These are phyloP conservation scores for Lachancea lanzarotensis DNA, from an alignment of 805 yeast species.

Conservation along the genomic window DNA sequence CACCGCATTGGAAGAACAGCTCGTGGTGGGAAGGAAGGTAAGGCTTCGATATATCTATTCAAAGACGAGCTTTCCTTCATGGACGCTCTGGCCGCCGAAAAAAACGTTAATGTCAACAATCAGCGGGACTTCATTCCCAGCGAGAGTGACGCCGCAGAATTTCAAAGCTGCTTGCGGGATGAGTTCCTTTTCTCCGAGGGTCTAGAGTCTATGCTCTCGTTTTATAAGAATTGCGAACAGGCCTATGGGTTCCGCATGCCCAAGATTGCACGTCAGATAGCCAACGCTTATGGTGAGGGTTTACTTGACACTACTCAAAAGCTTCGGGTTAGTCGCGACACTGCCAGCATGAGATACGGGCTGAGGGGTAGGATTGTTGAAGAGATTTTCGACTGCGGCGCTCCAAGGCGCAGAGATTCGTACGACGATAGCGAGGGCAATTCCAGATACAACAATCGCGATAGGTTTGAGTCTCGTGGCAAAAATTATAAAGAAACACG, in stretches of 20 bases:
- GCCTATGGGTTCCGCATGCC: conserved; percentile 30
- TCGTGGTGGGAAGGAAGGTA: conserved; percentile 78
- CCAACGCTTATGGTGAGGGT: conserved; percentile 22
- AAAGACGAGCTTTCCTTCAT: conserved; percentile 53
- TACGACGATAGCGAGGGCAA: neutral
- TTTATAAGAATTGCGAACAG: conserved; percentile 31
- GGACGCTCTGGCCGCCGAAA: conserved; percentile 39
- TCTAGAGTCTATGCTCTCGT: conserved; percentile 33
- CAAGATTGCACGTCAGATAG: conserved; percentile 18
- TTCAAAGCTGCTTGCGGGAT: conserved; percentile 20
- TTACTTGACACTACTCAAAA: conserved; percentile 20
- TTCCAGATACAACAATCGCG: neutral
- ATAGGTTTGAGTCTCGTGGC: neutral
- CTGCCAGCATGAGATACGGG: conserved; percentile 19
- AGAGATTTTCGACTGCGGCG: conserved; percentile 20
- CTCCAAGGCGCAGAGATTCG: neutral
- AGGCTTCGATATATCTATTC: conserved; percentile 55
- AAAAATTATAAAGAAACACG: conserved; percentile 2
- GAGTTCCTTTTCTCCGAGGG: conserved; percentile 29
- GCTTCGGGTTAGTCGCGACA: conserved; percentile 16
- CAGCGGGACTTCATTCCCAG: conserved; percentile 35
- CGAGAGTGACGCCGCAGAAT: conserved; percentile 27
- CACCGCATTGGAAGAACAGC: conserved; percentile 97
- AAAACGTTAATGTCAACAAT: conserved; percentile 49
- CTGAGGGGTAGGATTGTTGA: conserved; percentile 16